phyloP scores from a whole-genome alignment of 805 yeast species.

The Ogataea salicorniae region DNA sequence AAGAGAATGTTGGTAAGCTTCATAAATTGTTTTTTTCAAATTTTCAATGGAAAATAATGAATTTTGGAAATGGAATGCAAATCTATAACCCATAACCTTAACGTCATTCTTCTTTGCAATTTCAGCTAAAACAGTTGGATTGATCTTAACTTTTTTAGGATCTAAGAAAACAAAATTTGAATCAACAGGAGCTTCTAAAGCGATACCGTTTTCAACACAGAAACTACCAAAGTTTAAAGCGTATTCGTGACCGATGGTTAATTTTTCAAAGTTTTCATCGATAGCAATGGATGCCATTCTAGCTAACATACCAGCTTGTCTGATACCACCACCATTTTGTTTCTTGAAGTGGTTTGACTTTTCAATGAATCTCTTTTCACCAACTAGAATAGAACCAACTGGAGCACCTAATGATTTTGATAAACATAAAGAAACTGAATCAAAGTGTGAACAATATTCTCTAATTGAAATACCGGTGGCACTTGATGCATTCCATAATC shows the following conservation, averaged over 20 bases:
- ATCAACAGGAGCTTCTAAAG: conserved; percentile 65
- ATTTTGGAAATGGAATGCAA: conserved; percentile 74
- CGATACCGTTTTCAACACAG: conserved; percentile 48
- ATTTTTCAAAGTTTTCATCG: conserved; percentile 60
- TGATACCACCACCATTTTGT: conserved; percentile 86
- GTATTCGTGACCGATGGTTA: conserved; percentile 40
- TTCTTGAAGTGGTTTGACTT: conserved; percentile 80
- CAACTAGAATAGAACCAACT: conserved; percentile 80
- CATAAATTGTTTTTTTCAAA: conserved; percentile 50
- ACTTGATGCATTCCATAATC: conserved; percentile 79
- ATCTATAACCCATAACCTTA: conserved; percentile 64
- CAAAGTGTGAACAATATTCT: conserved; percentile 74
- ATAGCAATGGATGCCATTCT: conserved; percentile 73
- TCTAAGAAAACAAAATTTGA: conserved; percentile 80
- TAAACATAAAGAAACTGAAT: conserved; percentile 77
- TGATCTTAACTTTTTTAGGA: conserved; percentile 45
- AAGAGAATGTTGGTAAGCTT: conserved; percentile 49
- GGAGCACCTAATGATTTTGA: conserved; percentile 91
- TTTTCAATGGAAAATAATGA: conserved; percentile 47
- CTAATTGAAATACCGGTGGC: conserved; percentile 61
- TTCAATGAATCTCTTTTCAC: conserved; percentile 49
- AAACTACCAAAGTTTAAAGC: conserved; percentile 46
- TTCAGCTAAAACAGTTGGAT: conserved; percentile 44
- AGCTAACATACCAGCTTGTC: conserved; percentile 79
- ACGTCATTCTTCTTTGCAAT: conserved; percentile 55